Percentiles rank a stretch among this genome's conserved stretches.
Conservation (phyloP, 805 yeast genomes). For the Sugiyamaella marilandica region DNA sequence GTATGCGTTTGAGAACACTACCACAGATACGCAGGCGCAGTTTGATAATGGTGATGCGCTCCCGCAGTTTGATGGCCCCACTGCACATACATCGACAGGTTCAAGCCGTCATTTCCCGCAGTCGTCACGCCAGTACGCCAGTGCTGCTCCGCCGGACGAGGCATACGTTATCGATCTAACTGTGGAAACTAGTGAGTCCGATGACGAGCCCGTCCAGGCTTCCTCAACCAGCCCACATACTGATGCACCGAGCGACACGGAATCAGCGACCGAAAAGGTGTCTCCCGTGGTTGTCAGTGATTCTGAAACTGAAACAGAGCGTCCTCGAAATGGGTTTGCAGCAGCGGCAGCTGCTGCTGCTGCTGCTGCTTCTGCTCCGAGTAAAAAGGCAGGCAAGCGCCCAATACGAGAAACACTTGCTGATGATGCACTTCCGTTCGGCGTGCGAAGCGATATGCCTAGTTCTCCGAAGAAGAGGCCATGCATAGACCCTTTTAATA, state of each 20-base stretch:
- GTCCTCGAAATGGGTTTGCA: background rate
- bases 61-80: too few relatives aligned
- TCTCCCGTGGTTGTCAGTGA: background rate
- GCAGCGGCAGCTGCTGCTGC: background rate
- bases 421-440: too few relatives aligned
- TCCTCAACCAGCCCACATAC: background rate
- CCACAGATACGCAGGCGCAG: too few relatives aligned
- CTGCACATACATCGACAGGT: too few relatives aligned
- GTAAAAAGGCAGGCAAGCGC: background rate
- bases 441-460: background rate
- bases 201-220: background rate
- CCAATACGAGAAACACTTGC: too few relatives aligned
- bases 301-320: background rate
- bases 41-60: too few relatives aligned
- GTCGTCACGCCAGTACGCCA: background rate
- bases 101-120: too few relatives aligned
- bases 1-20: too few relatives aligned
- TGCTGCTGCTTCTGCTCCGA: background rate
- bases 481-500: constrained; percentile 1
- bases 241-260: background rate
- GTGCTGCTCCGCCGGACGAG: background rate
- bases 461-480: background rate
- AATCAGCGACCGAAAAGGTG: background rate
- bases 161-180: background rate
- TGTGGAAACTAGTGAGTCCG: background rate